These are phyloP conservation scores for Calonectria multiphialidica DNA, from an alignment of 2,329 filamentous ascomycete genomes.

Conservation along the genomic window DNA sequence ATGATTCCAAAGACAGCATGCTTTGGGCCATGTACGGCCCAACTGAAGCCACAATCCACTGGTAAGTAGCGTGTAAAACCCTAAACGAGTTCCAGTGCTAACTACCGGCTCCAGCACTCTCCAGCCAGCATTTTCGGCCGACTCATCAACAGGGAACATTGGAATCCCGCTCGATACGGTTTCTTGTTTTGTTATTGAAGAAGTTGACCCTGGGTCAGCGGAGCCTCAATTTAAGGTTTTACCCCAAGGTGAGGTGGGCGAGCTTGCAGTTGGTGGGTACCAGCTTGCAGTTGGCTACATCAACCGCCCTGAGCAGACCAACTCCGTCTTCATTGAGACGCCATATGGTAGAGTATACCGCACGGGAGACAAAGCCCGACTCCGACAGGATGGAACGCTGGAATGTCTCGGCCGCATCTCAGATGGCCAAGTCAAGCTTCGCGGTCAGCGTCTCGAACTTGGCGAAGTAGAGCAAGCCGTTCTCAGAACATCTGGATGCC, in stretches of 20 bases:
- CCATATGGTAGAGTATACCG: conserved; percentile 80
- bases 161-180: conserved; percentile 85
- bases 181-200: conserved; percentile 77
- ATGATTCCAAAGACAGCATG: conserved; percentile 66
- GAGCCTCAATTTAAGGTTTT: conserved; percentile 63
- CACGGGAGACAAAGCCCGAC: conserved; percentile 85
- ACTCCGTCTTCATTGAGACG: conserved; percentile 76
- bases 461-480: conserved; percentile 82
- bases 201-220: conserved; percentile 45
- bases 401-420: conserved; percentile 86
- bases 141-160: conserved; percentile 75
- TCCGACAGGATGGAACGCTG: conserved; percentile 76
- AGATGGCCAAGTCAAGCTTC: conserved; percentile 86
- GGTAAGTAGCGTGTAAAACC: conserved; percentile 52
- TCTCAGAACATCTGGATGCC: conserved; percentile 71
- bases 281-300: conserved; percentile 87
- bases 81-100: neutral
- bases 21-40: conserved; percentile 96
- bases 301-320: conserved; percentile 83
- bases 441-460: conserved; percentile 85
- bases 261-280: conserved; percentile 83
- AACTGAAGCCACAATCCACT: conserved; percentile 93
- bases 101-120: conserved; percentile 69
- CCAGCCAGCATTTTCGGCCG: conserved; percentile 70
- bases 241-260: conserved; percentile 76